A percentile compares a stretch with the other conserved stretches of the same genome.
These are phyloP conservation scores for Colletotrichum ledebouriae DNA, from an alignment of 2,329 filamentous ascomycete species.

Conservation along the genomic window DNA sequence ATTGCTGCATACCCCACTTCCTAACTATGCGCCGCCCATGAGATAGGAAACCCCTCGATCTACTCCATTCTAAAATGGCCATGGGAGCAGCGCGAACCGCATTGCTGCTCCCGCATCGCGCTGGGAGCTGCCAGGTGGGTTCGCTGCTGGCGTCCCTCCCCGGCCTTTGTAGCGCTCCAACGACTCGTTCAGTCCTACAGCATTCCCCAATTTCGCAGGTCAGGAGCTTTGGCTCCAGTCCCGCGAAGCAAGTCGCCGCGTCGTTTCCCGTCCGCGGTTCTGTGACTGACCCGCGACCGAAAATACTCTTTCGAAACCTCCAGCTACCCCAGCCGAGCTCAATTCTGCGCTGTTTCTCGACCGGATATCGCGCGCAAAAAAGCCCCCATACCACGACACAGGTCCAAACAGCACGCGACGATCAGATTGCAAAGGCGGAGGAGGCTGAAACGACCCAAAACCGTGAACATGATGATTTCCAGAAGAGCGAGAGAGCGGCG, in stretches of 20 bases:
- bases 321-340: constrained; percentile 14
- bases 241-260: not conserved
- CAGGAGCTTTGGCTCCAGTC: constrained; percentile 21
- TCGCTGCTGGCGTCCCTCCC: constrained; percentile 40
- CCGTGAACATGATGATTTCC: constrained; percentile 58
- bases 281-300: not conserved
- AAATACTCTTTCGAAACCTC: constrained; percentile 1
- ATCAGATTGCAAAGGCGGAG: constrained; percentile 43
- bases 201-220: constrained; percentile 32
- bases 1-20: constrained; percentile 15
- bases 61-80: constrained; percentile 41
- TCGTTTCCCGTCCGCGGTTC: constrained; percentile 1
- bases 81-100: constrained; percentile 63
- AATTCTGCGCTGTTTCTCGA: constrained; percentile 50
- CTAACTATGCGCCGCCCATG: constrained; percentile 40
- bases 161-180: constrained; percentile 38
- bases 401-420: not conserved
- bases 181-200: constrained; percentile 23
- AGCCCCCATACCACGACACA: constrained; percentile 22
- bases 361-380: constrained; percentile 45
- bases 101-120: constrained; percentile 62
- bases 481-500: constrained; percentile 84
- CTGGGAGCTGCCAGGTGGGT: constrained; percentile 48
- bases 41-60: constrained; percentile 28
- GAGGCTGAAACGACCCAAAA: constrained; percentile 52